phyloP scores from a whole-genome alignment of 1,284 basidiomycete species.

The Malassezia obtusa region DNA sequence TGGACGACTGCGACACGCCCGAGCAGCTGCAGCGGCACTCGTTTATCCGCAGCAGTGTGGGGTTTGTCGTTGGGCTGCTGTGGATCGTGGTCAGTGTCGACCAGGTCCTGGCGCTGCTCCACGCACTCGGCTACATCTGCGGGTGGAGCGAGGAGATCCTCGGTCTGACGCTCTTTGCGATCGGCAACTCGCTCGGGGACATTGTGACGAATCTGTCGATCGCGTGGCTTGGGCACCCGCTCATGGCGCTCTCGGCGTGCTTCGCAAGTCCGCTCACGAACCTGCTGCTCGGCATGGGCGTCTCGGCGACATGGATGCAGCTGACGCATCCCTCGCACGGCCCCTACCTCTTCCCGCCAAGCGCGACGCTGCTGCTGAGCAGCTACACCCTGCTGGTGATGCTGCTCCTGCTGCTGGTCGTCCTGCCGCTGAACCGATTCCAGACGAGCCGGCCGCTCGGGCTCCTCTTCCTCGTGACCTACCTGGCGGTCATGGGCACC shows the following conservation, averaged over 20 bases:
- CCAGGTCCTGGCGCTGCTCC: constrained; percentile 37
- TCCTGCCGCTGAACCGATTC: constrained; percentile 72
- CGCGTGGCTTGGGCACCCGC: constrained; percentile 49
- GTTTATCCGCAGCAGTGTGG: constrained; percentile 28
- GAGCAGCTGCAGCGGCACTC: constrained; percentile 13
- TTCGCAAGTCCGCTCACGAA: constrained; percentile 94
- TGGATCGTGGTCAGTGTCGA: constrained; percentile 46
- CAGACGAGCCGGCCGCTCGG: constrained; percentile 70
- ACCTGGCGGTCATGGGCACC: constrained; percentile 44
- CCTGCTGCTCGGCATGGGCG: constrained; percentile 77
- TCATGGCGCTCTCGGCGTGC: constrained; percentile 67
- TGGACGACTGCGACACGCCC: constrained; percentile 14
- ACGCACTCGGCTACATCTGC: constrained; percentile 85
- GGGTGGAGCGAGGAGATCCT: constrained; percentile 95
- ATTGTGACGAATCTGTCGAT: constrained; percentile 85
- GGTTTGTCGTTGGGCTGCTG: constrained; percentile 37
- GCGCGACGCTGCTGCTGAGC: constrained; percentile 9
- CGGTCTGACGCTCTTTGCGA: constrained; percentile 86
- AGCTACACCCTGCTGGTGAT: constrained; percentile 55
- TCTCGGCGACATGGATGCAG: constrained; percentile 55
- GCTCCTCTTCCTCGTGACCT: constrained; percentile 61
- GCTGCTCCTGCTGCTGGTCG: constrained; percentile 62
- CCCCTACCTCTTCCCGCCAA: constrained; percentile 1
- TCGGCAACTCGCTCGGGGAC: constrained; percentile 91
- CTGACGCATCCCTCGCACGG: background rate